Evolutionary conservation across 2,329 filamentous ascomycete genomes (phyloP).

Genomic region (Drechslera avenae): DNA sequence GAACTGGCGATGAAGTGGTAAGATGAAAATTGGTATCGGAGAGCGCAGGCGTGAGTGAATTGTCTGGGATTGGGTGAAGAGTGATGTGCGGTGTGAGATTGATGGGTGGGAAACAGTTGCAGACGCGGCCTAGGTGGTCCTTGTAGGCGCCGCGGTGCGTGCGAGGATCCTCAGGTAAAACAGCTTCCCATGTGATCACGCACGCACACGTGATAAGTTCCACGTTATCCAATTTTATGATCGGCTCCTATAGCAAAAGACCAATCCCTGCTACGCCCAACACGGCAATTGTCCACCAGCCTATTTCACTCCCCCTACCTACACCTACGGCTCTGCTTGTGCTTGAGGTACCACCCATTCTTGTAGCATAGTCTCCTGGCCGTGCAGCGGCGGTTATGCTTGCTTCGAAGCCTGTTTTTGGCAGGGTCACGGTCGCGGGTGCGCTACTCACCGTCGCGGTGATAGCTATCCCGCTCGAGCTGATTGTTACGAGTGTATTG

Average conservation of each 20-base stretch:
- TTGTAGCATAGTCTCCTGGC: conserved; percentile 1
- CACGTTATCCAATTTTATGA: too few species aligned
- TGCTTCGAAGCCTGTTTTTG: conserved; percentile 28
- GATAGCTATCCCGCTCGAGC: conserved; percentile 34
- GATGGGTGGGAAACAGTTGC: neutral
- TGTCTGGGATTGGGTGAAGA: neutral
- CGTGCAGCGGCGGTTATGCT: conserved; percentile 22
- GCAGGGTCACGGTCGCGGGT: conserved; percentile 24
- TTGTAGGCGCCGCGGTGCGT: too few species aligned
- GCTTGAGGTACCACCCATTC: conserved; percentile 2
- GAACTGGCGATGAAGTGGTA: too few species aligned
- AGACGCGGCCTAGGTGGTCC: too few species aligned
- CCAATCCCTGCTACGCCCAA: conserved; percentile 14
- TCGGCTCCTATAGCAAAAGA: neutral
- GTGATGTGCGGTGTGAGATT: neutral
- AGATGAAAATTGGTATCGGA: too few species aligned
- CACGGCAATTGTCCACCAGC: conserved; percentile 12
- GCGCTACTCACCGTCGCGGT: conserved; percentile 32
- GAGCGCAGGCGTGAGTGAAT: neutral
- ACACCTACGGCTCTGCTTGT: conserved; percentile 8
- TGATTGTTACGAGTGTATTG: conserved; percentile 33
- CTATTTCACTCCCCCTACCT: neutral
- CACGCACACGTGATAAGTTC: too few species aligned
- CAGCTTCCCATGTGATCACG: too few species aligned
- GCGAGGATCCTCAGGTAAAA: too few species aligned